Base-by-base conservation (phyloP, 441 rosid genomes). In the Jatropha multifida region DNA sequence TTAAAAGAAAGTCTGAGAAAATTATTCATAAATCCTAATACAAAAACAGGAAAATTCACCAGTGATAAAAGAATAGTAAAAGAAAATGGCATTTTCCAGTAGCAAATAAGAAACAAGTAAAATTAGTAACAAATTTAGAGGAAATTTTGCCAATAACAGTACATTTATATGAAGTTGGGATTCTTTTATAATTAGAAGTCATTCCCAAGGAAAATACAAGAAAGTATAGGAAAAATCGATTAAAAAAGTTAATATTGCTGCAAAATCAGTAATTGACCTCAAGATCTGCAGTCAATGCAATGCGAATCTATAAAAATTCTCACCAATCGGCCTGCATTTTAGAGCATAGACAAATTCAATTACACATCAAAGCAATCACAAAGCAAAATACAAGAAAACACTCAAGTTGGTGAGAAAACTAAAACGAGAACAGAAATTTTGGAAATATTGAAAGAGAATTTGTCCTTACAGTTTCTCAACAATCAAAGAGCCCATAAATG, bases 211-310 rank as follows among this genome's bases (percentile, higher is more conserved):
- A 69, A 72, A 27, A 62, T 15, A 72, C 37, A 5, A 60, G 66
- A 72, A 72, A 63, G 51, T 44, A 48, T 2, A 73, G 8, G 9
- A 15, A 75, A 67, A 2, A 37, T 12, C 18, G 55, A 38, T 75
- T 60, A 74, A 17, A 3, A 79, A 72, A 77, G 72, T 26, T 27
- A 67, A 41, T 49, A 48, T n/a, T 20, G 27, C 6, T 12, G 23
- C 42, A 75, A 55, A 78, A 61, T 67, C 12, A 23, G 74, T 6
- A 80, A 74, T 80, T 83, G 12, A 79, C 90, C 85, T 81, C 86
- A 85, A 86, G 92, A 90, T 88, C 89, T 80, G 79, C n/a, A 70
- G 72, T 27, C 48, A 71, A 56, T 76, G 52, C 41, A 74, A 40
- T 68, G 74, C 20, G 49, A 71, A 79, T 65, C 61, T 46, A 46